Evolutionary conservation across 2,329 filamentous ascomycete genomes (phyloP), one percentile per base, ranked within the genome.

Genomic region (Exophiala bonariae): DNA sequence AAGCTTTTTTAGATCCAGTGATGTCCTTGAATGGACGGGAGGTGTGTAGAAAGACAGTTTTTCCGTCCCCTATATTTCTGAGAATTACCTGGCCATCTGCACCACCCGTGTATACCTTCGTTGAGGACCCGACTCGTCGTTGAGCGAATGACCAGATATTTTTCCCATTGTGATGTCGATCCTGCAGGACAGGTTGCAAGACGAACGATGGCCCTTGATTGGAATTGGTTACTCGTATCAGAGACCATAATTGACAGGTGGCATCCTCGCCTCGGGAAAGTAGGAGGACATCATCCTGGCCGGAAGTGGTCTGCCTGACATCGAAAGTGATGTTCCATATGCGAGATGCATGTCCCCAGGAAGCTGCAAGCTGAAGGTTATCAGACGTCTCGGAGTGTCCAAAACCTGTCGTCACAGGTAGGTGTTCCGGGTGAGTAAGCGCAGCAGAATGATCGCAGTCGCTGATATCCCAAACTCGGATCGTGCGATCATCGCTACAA

Each of bases 401-500:
- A 58, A 87, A 88, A 0, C 84, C 84, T 2, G 83, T 89, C 61
- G 82, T 80, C 44, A 77, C 70, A 40, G 65, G 47, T 40, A 20
- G 37, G 59, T 38, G 39, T 23, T 13, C 45, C 14, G 2, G 47
- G 18, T 16, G 4, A 28, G 11, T 22, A 39, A 23, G n/a, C 17
- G 20, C 33, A 17, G 17, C 19, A 17, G 22, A 23, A 66, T 71
- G 55, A 72, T 74, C 74, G 23, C 58, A 71, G 46, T 82, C 76
- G 0, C 84, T 83, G 6, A 96, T 81, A 61, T 96, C 82, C 92
- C 93, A 97, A 1, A 97, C 70, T 11, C 88, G 79, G 17, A 99
- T 82, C 0, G 90, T 96, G 41, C 93, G 80, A 67, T 99, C 93
- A 63, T 99, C 93, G 61, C 92, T 97, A 64, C 93, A 99, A 60